phyloP scores from a whole-genome alignment of 495 filamentous ascomycete genomes.

The Penicillium canariense region DNA sequence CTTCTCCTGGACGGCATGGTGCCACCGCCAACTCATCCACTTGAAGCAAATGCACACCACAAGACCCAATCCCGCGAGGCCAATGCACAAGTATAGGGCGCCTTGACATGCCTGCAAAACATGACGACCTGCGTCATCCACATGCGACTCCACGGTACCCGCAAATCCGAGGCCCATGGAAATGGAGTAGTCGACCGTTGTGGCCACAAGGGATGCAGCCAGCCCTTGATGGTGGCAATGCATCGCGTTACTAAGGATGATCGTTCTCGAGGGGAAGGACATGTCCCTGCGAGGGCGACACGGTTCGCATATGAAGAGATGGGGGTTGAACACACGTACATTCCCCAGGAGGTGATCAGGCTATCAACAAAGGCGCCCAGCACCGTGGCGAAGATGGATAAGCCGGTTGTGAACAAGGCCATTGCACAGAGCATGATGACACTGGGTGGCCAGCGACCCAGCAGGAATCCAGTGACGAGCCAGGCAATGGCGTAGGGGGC shows the following conservation, averaged over 20 bases:
- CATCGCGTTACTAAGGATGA: constrained; percentile 58
- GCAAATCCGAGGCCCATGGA: constrained; percentile 60
- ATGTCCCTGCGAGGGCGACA: constrained; percentile 40
- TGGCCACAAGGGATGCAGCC: constrained; percentile 57
- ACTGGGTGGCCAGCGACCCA: constrained; percentile 38
- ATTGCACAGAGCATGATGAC: constrained; percentile 53
- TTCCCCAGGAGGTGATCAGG: constrained; percentile 58
- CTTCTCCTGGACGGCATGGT: not conserved
- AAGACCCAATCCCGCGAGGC: constrained; percentile 12
- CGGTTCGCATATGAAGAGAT: not conserved
- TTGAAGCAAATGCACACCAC: not conserved
- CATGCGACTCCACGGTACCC: constrained; percentile 54
- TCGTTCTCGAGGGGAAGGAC: constrained; percentile 55
- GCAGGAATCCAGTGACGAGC: constrained; percentile 45
- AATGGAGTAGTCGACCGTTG: constrained; percentile 60
- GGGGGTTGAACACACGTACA: constrained; percentile 23
- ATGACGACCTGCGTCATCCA: constrained; percentile 44
- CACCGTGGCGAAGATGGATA: constrained; percentile 43
- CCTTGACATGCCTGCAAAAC: constrained; percentile 53
- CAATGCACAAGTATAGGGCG: constrained; percentile 57
- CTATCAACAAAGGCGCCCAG: constrained; percentile 61
- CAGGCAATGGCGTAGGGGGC: constrained; percentile 47
- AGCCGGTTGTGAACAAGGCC: constrained; percentile 44
- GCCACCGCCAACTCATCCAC: not conserved
- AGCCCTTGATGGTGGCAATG: constrained; percentile 61